Evolutionary conservation across 2,329 filamentous ascomycete species (phyloP).

Genomic region (Alternaria tenuissima): DNA sequence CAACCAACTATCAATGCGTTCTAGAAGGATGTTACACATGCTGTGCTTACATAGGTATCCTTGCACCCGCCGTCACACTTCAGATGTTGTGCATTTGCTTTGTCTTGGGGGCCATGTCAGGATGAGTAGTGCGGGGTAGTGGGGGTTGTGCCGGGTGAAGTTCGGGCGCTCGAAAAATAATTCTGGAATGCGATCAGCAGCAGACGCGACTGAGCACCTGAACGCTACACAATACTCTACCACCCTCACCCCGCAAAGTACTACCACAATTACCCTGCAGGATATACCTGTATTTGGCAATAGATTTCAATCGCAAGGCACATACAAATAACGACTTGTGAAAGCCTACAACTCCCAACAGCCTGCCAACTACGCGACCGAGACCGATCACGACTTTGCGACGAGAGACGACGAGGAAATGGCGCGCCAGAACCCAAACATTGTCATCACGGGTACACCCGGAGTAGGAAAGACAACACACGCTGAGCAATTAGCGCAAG

Average conservation of each 20-base stretch:
- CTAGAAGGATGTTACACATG: neutral
- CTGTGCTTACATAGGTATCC: neutral
- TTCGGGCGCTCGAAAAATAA: constrained; percentile 27
- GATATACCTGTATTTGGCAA: neutral
- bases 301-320: neutral
- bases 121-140: constrained; percentile 27
- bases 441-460: constrained; percentile 94
- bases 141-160: constrained; percentile 24
- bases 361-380: neutral
- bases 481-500: constrained; percentile 79
- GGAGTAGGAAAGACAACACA: constrained; percentile 96
- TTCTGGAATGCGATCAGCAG: constrained; percentile 18
- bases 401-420: constrained; percentile 16
- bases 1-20: neutral
- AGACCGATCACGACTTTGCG: neutral
- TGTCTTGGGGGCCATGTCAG: constrained; percentile 1
- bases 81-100: neutral
- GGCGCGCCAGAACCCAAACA: constrained; percentile 72
- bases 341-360: neutral
- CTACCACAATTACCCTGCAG: neutral
- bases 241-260: neutral
- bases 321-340: neutral
- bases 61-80: neutral
- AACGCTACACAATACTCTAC: neutral
- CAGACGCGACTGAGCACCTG: neutral